Conservation (phyloP, 306 rosid species). For the Cicer pinnatifidum region DNA sequence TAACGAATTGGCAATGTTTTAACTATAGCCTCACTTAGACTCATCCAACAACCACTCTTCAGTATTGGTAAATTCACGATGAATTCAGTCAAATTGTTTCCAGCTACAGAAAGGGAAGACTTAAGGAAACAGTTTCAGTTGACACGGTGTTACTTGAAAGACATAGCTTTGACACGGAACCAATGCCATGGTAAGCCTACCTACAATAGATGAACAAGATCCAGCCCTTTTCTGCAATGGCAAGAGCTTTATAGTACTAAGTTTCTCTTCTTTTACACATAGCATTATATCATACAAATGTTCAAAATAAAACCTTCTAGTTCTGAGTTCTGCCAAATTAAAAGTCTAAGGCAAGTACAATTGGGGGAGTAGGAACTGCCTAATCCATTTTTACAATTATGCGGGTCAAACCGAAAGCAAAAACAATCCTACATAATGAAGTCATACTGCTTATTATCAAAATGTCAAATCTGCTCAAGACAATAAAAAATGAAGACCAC, state of each 20-base stretch:
- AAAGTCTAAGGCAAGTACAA: conserved; percentile 17
- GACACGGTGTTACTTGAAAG: neutral
- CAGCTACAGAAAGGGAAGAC: neutral
- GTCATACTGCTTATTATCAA: conserved; percentile 27
- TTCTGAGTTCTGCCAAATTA: neutral
- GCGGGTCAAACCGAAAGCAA: neutral
- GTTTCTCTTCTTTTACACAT: neutral
- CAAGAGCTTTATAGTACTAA: neutral
- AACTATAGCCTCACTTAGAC: conserved; percentile 1
- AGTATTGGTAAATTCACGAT: neutral
- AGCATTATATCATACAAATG: conserved; percentile 8
- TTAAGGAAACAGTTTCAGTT: neutral
- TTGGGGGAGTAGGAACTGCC: neutral
- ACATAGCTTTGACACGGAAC: neutral
- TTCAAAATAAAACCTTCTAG: neutral
- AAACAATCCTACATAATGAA: neutral
- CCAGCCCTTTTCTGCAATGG: neutral
- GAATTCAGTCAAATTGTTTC: too few relatives aligned
- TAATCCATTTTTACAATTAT: neutral
- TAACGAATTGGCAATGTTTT: neutral
- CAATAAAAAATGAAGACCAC: neutral
- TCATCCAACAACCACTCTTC: neutral
- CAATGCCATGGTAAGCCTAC: neutral
- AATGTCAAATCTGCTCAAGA: conserved; percentile 21
- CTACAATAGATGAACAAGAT: neutral